Evolutionary conservation across 495 filamentous ascomycete species (phyloP).

Genomic region (Aspergillus panamensis): DNA sequence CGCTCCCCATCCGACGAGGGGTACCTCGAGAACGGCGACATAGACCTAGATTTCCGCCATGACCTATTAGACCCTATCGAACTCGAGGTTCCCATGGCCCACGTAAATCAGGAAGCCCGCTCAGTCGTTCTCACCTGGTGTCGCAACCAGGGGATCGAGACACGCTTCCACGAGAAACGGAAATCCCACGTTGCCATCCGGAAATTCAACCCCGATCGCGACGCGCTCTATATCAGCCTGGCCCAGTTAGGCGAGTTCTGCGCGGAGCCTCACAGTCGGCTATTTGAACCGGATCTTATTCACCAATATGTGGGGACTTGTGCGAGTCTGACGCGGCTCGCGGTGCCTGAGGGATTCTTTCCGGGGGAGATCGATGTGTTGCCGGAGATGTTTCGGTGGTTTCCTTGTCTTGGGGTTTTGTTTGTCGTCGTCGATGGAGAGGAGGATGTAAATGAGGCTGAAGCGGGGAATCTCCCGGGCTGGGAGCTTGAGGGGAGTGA

Average conservation of each 20-base stretch:
- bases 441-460: too few relatives aligned
- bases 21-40: neutral
- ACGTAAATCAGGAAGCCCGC: neutral
- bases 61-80: neutral
- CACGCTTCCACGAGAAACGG: neutral
- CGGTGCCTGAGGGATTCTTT: neutral
- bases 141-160: neutral
- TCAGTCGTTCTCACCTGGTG: neutral
- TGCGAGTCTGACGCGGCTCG: neutral
- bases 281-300: neutral
- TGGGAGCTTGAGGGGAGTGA: too few relatives aligned
- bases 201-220: neutral
- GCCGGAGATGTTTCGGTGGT: neutral
- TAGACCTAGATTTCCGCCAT: neutral
- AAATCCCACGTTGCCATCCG: neutral
- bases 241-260: neutral
- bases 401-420: neutral
- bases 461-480: too few relatives aligned
- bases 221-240: neutral
- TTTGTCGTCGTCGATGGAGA: neutral
- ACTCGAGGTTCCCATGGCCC: neutral
- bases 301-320: neutral
- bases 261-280: neutral
- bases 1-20: neutral
- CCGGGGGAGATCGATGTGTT: neutral